Evolutionary conservation across 306 rosid species (phyloP).

Genomic region (Ochetophila trinervis): DNA sequence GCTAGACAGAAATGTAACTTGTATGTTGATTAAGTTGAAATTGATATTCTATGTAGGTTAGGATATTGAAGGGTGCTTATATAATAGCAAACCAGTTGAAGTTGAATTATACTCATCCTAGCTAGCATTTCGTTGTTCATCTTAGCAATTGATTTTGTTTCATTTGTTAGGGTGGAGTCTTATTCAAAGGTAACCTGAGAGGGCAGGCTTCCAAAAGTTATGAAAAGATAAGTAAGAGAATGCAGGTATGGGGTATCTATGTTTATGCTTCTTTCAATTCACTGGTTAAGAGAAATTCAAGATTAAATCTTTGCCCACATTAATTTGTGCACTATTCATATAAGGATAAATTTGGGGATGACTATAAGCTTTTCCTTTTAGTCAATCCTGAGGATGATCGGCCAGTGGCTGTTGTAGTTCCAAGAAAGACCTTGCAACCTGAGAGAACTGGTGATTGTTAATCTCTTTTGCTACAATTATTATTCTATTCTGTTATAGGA

Average conservation of each 20-base stretch:
- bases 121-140: not conserved
- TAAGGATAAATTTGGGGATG: constrained; percentile 84
- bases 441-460: constrained; percentile 70
- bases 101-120: not conserved
- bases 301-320: constrained; percentile 24
- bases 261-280: constrained; percentile 7
- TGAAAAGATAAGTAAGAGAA: constrained; percentile 77
- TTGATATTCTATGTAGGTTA: not conserved
- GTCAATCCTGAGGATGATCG: constrained; percentile 96
- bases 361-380: constrained; percentile 81
- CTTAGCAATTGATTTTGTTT: constrained; percentile 14
- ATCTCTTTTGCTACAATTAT: constrained; percentile 7
- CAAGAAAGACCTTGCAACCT: constrained; percentile 80
- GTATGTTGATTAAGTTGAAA: not conserved
- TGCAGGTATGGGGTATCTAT: constrained; percentile 46
- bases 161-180: constrained; percentile 73
- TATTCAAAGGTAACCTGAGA: constrained; percentile 95
- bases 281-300: constrained; percentile 9
- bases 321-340: constrained; percentile 11
- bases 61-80: not conserved
- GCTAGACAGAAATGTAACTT: not conserved
- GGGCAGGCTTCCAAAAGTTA: constrained; percentile 83
- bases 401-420: constrained; percentile 97
- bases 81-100: not conserved
- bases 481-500: not conserved